Base-by-base conservation (phyloP, 1,284 basidiomycete genomes). In the Clitocybe nebularis region DNA sequence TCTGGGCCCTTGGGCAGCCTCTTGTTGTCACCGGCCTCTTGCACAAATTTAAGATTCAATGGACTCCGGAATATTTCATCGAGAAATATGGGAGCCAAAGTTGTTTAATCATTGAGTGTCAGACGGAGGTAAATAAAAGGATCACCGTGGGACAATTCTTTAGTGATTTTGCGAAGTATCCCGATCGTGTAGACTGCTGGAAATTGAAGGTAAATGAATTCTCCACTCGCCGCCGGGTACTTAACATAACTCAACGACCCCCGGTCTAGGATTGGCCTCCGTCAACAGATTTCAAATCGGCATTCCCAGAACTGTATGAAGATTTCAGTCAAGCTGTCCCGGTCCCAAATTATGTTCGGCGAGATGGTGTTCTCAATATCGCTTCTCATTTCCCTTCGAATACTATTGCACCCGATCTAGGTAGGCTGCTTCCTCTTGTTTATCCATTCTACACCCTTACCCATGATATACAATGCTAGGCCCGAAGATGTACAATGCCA, bases 361-460 rank as follows among this genome's bases (percentile, higher is more conserved):
- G 89, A 30, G 91, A 97, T 54, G 94, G 94, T 1, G 82, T 84
- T 1, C 67, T 88, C 43, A 97, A 97, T 54, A 75, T 97, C 16
- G 88, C 89, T 5, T 84, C 84, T 2, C 86, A 94, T 66, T 94
- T 94, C 60, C 93, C 94, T 0, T 66, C 68, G 5, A 92, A 92
- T 49, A 82, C 85, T 0, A 72, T 93, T 42, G 79, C 81, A 20
- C 93, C 94, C 3, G 94, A 98, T 61, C 77, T 97, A 9, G 93
- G 92, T 62, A 41, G 14, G 51, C 50, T 28, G 7, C 33, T 43
- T 70, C 69, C 72, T 56, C 19, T 11, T 11, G 2, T 16, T 29
- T 16, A 16, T 13, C 7, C 14, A 9, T 7, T 35, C 4, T 11
- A 9, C n/a, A 4, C 34, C 36, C 30, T 44, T 36, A 24, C 32